phyloP scores from a whole-genome alignment of 169 alveolate species.

The Cardiosporidium cionae region DNA sequence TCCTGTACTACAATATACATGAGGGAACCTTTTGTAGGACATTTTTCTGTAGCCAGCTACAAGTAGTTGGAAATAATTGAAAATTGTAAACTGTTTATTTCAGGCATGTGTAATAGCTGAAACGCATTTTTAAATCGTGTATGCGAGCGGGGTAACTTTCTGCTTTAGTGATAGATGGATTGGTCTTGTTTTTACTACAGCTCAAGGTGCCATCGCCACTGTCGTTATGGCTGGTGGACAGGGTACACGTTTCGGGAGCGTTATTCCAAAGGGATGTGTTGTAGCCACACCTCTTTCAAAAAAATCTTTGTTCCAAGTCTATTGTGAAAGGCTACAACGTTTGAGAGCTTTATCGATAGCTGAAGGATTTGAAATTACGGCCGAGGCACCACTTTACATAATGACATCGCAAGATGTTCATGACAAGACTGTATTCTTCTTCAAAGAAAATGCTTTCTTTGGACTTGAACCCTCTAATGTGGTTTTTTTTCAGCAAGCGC shows the following conservation, averaged over 20 bases:
- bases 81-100: too few relatives aligned
- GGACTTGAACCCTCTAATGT: conserved; percentile 35
- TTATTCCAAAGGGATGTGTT: conserved; percentile 72
- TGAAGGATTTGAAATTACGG: conserved; percentile 9
- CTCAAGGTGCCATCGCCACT: too few relatives aligned
- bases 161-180: too few relatives aligned
- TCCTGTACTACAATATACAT: too few relatives aligned
- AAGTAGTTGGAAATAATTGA: too few relatives aligned
- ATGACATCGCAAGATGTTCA: conserved; percentile 64
- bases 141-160: too few relatives aligned
- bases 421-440: conserved; percentile 44
- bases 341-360: conserved; percentile 15
- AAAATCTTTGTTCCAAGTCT: conserved; percentile 58
- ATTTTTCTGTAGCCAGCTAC: too few relatives aligned
- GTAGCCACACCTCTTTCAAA: conserved; percentile 56
- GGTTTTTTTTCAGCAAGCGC: conserved; percentile 57
- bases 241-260: conserved; percentile 72
- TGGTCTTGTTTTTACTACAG: too few relatives aligned
- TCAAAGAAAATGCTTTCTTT: conserved; percentile 52
- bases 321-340: conserved; percentile 54
- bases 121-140: too few relatives aligned
- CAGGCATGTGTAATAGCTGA: too few relatives aligned
- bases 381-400: conserved; percentile 48
- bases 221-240: conserved; percentile 84
- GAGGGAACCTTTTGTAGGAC: too few relatives aligned